phyloP scores from a whole-genome alignment of 2,329 filamentous ascomycete species.

The Zymoseptoria pseudotritici region DNA sequence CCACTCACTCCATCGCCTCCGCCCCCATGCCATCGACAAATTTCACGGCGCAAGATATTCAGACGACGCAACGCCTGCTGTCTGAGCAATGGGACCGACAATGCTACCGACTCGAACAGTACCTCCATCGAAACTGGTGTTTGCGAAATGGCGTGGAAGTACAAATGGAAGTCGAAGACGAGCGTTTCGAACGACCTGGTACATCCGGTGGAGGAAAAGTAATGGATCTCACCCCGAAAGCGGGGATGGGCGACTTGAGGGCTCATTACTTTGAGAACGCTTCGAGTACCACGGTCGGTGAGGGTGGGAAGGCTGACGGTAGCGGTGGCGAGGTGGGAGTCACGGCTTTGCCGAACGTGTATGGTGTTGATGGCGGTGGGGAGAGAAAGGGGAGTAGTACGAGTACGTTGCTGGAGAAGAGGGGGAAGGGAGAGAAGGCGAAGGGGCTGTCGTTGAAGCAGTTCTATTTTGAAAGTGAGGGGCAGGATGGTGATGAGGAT shows the following conservation, averaged over 20 bases:
- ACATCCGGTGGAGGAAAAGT: conserved; percentile 29
- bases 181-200: conserved; percentile 38
- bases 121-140: conserved; percentile 41
- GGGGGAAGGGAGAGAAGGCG: neutral
- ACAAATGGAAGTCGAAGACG: conserved; percentile 39
- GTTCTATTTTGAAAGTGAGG: neutral
- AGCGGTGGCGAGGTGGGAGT: neutral
- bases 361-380: neutral
- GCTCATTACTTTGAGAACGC: neutral
- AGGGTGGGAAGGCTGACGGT: neutral
- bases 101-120: conserved; percentile 40
- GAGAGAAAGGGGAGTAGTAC: neutral
- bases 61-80: conserved; percentile 40
- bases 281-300: neutral
- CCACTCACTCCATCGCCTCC: conserved; percentile 7
- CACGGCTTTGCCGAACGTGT: neutral
- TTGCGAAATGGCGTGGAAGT: conserved; percentile 38
- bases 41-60: conserved; percentile 44
- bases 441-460: neutral
- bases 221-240: neutral
- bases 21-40: conserved; percentile 15
- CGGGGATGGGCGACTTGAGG: neutral
- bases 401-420: neutral
- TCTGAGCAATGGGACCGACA: conserved; percentile 46
- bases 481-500: neutral